These are phyloP conservation scores for Pseudogymnoascus sp. DNA, from an alignment of 2,329 filamentous ascomycete genomes.

Conservation along the genomic window DNA sequence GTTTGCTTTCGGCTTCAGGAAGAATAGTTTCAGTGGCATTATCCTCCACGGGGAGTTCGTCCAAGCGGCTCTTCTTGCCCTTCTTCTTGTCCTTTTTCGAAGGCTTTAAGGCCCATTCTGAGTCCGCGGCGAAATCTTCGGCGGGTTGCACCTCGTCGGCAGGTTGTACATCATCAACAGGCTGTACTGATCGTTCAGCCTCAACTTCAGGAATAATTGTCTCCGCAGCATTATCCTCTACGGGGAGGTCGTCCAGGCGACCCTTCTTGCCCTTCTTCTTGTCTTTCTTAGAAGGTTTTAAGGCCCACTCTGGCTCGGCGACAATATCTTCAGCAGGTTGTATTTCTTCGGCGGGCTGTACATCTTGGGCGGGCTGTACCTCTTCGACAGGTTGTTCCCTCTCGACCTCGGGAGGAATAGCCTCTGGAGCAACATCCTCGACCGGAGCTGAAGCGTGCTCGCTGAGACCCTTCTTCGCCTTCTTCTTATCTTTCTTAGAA, in stretches of 20 bases:
- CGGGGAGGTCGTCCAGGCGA: no score
- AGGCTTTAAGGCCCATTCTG: background rate
- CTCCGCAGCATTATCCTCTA: background rate
- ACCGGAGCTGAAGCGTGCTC: background rate
- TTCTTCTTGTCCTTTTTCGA: slow-evolving; percentile 34
- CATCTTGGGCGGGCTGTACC: no score
- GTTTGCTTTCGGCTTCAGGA: background rate
- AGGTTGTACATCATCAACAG: background rate
- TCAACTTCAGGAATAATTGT: background rate
- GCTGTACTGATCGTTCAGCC: background rate
- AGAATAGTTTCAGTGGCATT: background rate
- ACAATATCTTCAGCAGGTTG: no score
- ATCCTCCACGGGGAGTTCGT: background rate
- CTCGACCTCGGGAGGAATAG: background rate
- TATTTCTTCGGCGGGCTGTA: background rate
- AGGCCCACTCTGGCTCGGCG: background rate
- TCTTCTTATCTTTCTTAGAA: slow-evolving; percentile 28
- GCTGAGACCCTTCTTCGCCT: slow-evolving; percentile 18
- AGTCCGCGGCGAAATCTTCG: background rate
- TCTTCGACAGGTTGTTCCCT: background rate
- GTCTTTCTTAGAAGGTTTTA: slow-evolving; percentile 13
- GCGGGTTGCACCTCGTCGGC: background rate
- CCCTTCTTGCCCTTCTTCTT: slow-evolving; percentile 30
- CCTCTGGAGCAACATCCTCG: background rate
- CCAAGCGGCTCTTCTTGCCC: background rate